A percentile compares a stretch with the other conserved stretches of the same genome.
phyloP scores from a whole-genome alignment of 1,284 basidiomycete genomes.

The Ustanciosporium gigantosporum region DNA sequence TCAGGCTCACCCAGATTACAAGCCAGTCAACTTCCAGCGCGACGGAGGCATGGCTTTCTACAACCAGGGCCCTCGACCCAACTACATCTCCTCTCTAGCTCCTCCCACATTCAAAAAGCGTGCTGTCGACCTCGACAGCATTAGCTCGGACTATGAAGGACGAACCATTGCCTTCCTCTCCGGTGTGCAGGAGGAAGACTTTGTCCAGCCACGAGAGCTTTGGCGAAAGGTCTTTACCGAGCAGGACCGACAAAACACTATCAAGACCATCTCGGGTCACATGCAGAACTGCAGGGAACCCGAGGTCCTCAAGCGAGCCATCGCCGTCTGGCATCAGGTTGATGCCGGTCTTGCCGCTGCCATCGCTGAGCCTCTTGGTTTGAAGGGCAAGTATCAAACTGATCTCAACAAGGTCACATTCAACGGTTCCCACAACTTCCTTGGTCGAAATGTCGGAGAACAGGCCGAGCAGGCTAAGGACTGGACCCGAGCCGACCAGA shows the following conservation, averaged over 20 bases:
- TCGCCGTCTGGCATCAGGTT: conserved; percentile 46
- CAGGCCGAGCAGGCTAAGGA: not conserved
- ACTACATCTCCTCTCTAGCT: conserved; percentile 36
- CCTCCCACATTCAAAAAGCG: conserved; percentile 31
- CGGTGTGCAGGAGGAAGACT: conserved; percentile 72
- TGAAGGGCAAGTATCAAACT: conserved; percentile 38
- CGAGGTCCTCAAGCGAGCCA: conserved; percentile 21
- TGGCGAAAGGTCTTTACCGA: conserved; percentile 79
- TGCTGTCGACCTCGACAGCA: conserved; percentile 18
- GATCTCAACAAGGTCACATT: conserved; percentile 23
- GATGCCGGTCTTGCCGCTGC: conserved; percentile 30
- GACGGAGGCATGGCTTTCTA: conserved; percentile 42
- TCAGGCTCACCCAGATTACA: conserved; percentile 17
- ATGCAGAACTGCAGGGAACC: conserved; percentile 34
- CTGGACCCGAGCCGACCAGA: conserved; percentile 7
- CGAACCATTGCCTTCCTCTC: conserved; percentile 67
- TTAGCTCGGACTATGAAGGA: conserved; percentile 62
- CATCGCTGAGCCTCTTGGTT: conserved; percentile 37
- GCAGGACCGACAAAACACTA: conserved; percentile 19
- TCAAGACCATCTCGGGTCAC: conserved; percentile 38
- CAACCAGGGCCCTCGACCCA: conserved; percentile 47
- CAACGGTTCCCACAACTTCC: conserved; percentile 46
- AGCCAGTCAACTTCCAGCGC: conserved; percentile 42
- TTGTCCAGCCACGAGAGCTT: conserved; percentile 82
- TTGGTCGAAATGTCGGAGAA: conserved; percentile 17